Evolutionary conservation across 2,329 filamentous ascomycete species (phyloP).

Genomic region (Ophiostoma triangulosporum): DNA sequence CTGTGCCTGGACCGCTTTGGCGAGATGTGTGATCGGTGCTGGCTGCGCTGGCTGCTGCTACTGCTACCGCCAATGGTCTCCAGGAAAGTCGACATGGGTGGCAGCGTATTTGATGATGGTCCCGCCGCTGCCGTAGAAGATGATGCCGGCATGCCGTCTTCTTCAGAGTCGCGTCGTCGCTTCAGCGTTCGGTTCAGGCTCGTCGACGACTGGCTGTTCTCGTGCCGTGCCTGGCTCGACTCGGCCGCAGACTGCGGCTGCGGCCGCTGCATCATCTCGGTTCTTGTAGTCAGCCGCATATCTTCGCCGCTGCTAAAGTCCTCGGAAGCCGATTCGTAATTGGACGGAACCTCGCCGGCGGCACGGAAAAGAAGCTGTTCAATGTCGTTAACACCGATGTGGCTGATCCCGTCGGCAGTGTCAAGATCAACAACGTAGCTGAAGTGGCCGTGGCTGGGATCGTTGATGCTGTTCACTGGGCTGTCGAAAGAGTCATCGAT

Average conservation of each 20-base stretch:
- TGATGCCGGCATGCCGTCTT: background rate
- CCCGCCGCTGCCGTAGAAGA: background rate
- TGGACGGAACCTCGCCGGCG: background rate
- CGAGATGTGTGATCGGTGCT: constrained; percentile 1
- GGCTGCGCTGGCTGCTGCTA: background rate
- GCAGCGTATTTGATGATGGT: background rate
- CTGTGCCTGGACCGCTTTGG: constrained; percentile 2
- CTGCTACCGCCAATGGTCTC: constrained; percentile 1
- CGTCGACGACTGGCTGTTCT: background rate
- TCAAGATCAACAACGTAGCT: background rate
- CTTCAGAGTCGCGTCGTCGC: background rate
- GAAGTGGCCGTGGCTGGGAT: background rate
- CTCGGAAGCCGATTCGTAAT: background rate
- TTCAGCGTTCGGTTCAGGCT: background rate
- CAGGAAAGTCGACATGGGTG: background rate
- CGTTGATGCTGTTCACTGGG: background rate
- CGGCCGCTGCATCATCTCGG: background rate
- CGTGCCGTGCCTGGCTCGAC: background rate
- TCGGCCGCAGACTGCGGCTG: background rate
- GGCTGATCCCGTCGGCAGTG: background rate
- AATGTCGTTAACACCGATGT: background rate
- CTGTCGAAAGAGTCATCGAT: background rate
- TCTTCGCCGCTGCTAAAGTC: background rate
- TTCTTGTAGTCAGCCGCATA: background rate
- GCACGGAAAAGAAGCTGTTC: background rate